These are phyloP conservation scores for Infundibulicybe gibba DNA, from an alignment of 768 basidiomycete genomes.

Conservation along the genomic window DNA sequence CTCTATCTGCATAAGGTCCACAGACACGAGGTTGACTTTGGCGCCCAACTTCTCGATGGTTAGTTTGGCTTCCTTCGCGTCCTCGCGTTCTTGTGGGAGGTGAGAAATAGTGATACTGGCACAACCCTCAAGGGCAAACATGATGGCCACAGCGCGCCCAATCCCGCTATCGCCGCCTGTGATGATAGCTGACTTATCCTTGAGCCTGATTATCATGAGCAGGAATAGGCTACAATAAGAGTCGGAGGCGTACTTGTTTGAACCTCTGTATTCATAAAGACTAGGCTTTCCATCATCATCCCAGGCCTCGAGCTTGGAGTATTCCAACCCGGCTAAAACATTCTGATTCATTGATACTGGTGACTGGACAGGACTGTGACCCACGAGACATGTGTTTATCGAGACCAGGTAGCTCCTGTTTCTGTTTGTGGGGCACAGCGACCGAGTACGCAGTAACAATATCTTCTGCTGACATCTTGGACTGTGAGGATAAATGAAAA, in stretches of 20 bases:
- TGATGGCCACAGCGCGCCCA: slow-evolving; percentile 43
- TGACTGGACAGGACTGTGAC: slow-evolving; percentile 16
- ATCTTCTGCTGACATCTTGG: slow-evolving; percentile 21
- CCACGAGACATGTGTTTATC: slow-evolving; percentile 45
- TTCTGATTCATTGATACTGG: not conserved
- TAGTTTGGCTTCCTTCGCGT: slow-evolving; percentile 47
- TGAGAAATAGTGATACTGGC: slow-evolving; percentile 50
- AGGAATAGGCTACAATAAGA: not conserved
- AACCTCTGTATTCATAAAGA: slow-evolving; percentile 48
- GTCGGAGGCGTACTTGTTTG: slow-evolving; percentile 33
- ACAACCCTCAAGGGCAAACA: slow-evolving; percentile 49
- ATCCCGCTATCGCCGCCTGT: slow-evolving; percentile 47
- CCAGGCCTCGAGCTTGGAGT: slow-evolving; percentile 42
- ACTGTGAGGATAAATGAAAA: not conserved
- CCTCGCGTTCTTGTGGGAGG: slow-evolving; percentile 52
- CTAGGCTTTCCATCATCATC: slow-evolving; percentile 47
- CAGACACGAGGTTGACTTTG: slow-evolving; percentile 28
- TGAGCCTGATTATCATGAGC: slow-evolving; percentile 14
- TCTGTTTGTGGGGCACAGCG: slow-evolving; percentile 34
- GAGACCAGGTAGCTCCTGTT: slow-evolving; percentile 45
- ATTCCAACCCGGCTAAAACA: slow-evolving; percentile 27
- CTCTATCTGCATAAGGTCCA: slow-evolving; percentile 38
- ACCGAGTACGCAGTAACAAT: slow-evolving; percentile 30
- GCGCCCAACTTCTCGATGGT: slow-evolving; percentile 39
- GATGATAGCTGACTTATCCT: slow-evolving; percentile 30